A percentile compares a stretch with the other conserved stretches of the same genome.
Conservation (phyloP, 2,329 filamentous ascomycete genomes). For the Coniochaeta sp. region DNA sequence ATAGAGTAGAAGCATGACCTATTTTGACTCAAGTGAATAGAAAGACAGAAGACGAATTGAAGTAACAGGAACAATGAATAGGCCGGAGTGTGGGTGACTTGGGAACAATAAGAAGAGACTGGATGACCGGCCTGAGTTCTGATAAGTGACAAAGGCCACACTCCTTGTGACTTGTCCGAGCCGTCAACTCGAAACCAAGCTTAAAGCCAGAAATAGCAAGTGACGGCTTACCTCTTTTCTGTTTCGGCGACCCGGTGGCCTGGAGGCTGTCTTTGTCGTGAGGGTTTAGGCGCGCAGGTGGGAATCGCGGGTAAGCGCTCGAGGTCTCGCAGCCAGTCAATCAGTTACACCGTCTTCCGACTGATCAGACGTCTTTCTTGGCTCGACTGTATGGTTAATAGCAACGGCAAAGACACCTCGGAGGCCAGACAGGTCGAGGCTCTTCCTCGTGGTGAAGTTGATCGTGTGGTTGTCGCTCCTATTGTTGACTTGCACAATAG, state of each 20-base stretch:
- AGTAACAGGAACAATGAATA: background rate
- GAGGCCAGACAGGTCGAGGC: background rate
- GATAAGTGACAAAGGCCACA: conserved; percentile 1
- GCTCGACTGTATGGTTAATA: background rate
- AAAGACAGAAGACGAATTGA: background rate
- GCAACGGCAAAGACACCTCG: background rate
- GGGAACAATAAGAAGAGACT: conserved; percentile 4
- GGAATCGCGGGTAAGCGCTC: conserved; percentile 13
- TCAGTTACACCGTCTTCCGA: background rate
- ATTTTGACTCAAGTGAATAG: background rate
- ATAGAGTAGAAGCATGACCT: background rate
- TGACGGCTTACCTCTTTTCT: background rate
- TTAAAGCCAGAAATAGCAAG: conserved; percentile 1
- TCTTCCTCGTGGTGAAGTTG: background rate
- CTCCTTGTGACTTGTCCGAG: background rate
- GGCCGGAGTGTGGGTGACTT: conserved; percentile 3
- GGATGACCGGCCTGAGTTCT: background rate
- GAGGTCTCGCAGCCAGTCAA: conserved; percentile 17
- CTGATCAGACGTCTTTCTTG: background rate
- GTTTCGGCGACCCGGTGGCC: conserved; percentile 7
- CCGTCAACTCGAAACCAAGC: background rate
- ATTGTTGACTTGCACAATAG: conserved; percentile 7
- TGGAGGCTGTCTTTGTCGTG: conserved; percentile 9
- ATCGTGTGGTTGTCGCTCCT: conserved; percentile 4
- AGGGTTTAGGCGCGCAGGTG: conserved; percentile 8